Percentiles rank a stretch among this genome's conserved stretches.
phyloP scores from a whole-genome alignment of 345 rosid genomes.

The Odontarrhena argentea region DNA sequence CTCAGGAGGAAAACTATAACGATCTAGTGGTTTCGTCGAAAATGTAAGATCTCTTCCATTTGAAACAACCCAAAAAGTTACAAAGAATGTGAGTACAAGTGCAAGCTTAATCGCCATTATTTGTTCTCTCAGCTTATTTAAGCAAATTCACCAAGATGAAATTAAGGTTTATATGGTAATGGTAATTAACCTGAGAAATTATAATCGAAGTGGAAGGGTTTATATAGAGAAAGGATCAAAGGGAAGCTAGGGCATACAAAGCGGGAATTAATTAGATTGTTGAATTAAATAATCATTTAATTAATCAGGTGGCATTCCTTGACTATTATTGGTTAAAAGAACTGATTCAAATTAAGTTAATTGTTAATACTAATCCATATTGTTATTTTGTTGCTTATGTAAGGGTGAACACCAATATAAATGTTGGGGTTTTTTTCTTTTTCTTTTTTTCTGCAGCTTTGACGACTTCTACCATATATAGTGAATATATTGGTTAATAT shows the following conservation, averaged over 20 bases:
- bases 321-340: slow-evolving; percentile 2
- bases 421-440: too few relatives aligned
- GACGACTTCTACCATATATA: too few relatives aligned
- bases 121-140: not conserved
- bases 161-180: not conserved
- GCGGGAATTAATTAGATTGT: not conserved
- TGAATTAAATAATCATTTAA: not conserved
- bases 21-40: slow-evolving; percentile 22
- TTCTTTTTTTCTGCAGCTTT: too few relatives aligned
- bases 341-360: not conserved
- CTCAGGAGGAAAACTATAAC: slow-evolving; percentile 37
- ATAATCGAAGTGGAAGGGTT: not conserved
- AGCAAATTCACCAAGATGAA: not conserved
- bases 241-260: slow-evolving; percentile 13
- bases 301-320: slow-evolving; percentile 13
- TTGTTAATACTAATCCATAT: too few relatives aligned
- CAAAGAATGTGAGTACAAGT: slow-evolving; percentile 11
- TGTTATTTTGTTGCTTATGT: too few relatives aligned
- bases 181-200: slow-evolving; percentile 2
- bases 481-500: too few relatives aligned
- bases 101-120: slow-evolving; percentile 24
- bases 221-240: slow-evolving; percentile 3
- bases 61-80: slow-evolving; percentile 16
- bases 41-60: slow-evolving; percentile 20
- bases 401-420: too few relatives aligned